Evolutionary conservation across 2,329 filamentous ascomycete genomes (phyloP).

Genomic region (Arthrinium puccinioides): DNA sequence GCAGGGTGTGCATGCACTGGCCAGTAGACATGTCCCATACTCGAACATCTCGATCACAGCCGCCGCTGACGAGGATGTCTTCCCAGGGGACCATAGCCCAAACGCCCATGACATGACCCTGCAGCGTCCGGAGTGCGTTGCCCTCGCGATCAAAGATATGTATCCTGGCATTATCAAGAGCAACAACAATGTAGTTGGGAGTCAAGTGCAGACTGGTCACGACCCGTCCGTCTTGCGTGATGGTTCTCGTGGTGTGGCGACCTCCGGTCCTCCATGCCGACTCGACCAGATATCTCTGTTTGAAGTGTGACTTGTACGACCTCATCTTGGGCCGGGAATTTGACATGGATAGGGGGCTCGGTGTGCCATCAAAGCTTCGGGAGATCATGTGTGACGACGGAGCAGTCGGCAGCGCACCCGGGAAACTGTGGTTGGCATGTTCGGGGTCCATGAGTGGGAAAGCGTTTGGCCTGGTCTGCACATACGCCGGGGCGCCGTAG

Average conservation of each 20-base stretch:
- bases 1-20: constrained; percentile 70
- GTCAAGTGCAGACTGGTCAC: constrained; percentile 94
- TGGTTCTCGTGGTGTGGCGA: constrained; percentile 74
- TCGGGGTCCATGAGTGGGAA: constrained; percentile 25
- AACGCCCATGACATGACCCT: constrained; percentile 97
- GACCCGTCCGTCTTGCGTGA: constrained; percentile 93
- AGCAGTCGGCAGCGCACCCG: constrained; percentile 31
- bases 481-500: constrained; percentile 22
- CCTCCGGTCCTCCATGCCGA: constrained; percentile 94
- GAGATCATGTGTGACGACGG: background rate
- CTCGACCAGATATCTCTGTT: constrained; percentile 93
- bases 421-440: constrained; percentile 33
- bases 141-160: constrained; percentile 95
- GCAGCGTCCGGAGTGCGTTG: constrained; percentile 77
- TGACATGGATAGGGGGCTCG: constrained; percentile 4
- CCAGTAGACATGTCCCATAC: constrained; percentile 95
- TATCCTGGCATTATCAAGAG: constrained; percentile 95
- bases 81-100: constrained; percentile 99
- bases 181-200: constrained; percentile 93
- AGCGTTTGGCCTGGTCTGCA: constrained; percentile 22
- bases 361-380: constrained; percentile 4
- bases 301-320: constrained; percentile 95
- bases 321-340: constrained; percentile 54
- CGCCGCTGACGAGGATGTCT: constrained; percentile 88
- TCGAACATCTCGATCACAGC: constrained; percentile 91